Percentiles rank a stretch among this genome's conserved stretches.
These are phyloP conservation scores for Vigna unguiculata DNA, from an alignment of 306 rosid genomes.

Conservation along the genomic window DNA sequence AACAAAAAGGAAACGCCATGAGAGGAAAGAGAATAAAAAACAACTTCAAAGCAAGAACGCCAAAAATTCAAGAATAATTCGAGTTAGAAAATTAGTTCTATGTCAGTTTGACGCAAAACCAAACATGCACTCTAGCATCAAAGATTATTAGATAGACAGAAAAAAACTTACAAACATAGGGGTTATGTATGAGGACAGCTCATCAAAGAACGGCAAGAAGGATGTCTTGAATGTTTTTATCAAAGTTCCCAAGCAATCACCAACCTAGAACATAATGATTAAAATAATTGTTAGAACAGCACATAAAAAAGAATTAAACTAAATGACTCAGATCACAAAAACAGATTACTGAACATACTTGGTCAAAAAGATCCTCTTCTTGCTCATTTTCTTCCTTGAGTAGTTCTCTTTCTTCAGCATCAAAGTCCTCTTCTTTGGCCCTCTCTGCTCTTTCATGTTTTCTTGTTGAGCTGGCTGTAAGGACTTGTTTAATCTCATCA, in stretches of 20 bases:
- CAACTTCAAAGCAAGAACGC: slow-evolving; percentile 29
- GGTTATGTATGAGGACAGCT: slow-evolving; percentile 80
- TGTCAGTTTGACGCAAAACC: too few relatives aligned
- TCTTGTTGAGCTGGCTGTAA: slow-evolving; percentile 91
- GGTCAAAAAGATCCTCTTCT: slow-evolving; percentile 98
- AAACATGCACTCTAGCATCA: too few relatives aligned
- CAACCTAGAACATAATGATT: slow-evolving; percentile 65
- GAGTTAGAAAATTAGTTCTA: too few relatives aligned
- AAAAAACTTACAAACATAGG: slow-evolving; percentile 93
- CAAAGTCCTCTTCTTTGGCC: slow-evolving; percentile 95
- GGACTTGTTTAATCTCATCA: slow-evolving; percentile 88
- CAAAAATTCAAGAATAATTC: background rate
- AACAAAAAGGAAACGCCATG: background rate
- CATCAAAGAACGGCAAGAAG: slow-evolving; percentile 96
- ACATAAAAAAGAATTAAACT: slow-evolving; percentile 21
- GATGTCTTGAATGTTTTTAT: slow-evolving; percentile 86
- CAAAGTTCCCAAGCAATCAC: slow-evolving; percentile 96
- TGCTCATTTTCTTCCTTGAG: slow-evolving; percentile 96
- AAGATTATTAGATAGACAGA: background rate
- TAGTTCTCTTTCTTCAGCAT: slow-evolving; percentile 90
- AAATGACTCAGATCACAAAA: slow-evolving; percentile 30
- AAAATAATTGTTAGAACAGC: slow-evolving; percentile 25
- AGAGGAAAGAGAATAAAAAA: background rate
- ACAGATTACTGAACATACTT: slow-evolving; percentile 54
- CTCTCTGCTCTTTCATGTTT: slow-evolving; percentile 90